Base-by-base conservation (phyloP, 202 grass and related monocot species). In the Bolboschoenoplectus hybrid region DNA sequence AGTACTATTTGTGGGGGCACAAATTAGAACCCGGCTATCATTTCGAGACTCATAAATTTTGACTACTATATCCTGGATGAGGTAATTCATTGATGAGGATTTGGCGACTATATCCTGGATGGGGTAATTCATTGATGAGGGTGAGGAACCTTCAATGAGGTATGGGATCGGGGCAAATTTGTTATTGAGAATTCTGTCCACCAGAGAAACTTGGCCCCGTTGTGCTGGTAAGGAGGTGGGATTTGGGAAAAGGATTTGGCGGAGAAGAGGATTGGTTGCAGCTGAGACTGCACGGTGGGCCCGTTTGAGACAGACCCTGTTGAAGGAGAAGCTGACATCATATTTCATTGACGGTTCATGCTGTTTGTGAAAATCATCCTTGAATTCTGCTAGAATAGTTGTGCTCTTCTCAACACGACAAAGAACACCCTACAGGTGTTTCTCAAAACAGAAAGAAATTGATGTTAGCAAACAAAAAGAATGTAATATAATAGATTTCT, bases 291-390 rank as follows among this genome's bases (percentile, higher is more conserved):
- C 83, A 4, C 34, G 43, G 46, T 86, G 88, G 49, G 83, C 77
- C 20, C 75, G 74, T 55, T 89, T 89, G 19, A 85, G 80, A 61
- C 83, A 89, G 52, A 89, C 87, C 40, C 67, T 76, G 47, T 86
- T 89, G 67, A 89, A 89, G 75, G 84, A 89, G 78, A 89, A 89
- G 67, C 57, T 86, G 34, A 82, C 57, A 7, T 89, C n/a, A 5
- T 89, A 86, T 65, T 76, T 86, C 19, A 67, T 77, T 26, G 56
- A 58, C 14, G 65, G 41, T 69, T 62, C 43, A 49, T 89, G 88
- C 20, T 89, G 88, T 51, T 36, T 69, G 34, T 86, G 57, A 64
- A 86, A 89, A 52, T 86, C 88, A 7, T 66, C 45, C 7, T 69
- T 34, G 32, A 89, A 89, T 67, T 89, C 84, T 75, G 67, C 77